Evolutionary conservation across 768 basidiomycete genomes (phyloP), one percentile per base, ranked within the genome.

Genomic region (Sarcomyxa edulis): DNA sequence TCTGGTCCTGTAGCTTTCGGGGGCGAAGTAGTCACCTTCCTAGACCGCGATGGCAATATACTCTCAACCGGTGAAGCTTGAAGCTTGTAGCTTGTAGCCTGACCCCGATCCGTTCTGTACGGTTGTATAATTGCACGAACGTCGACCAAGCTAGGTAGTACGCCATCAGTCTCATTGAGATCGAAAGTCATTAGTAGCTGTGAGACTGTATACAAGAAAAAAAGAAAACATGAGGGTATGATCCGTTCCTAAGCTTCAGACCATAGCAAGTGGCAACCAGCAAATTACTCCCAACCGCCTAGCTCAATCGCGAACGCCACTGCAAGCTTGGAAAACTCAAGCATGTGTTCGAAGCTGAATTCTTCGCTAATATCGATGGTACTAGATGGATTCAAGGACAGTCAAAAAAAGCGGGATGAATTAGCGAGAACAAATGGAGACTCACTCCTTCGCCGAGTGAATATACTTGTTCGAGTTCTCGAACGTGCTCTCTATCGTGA

Each of bases 331-430:
- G 85, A 85, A 61, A 91, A 91, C 61, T 91, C 82, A 40, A 85
- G 51, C 87, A 94, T 90, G 57, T 97, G 93, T 5, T 66, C 60
- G 57, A 95, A 97, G 53, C 82, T 86, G 62, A 96, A 96, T 58
- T 95, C 93, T 15, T 77, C 66, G 8, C 89, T 89, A 43, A 88
- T 69, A 55, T 94, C 87, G 40, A 86, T 85, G 36, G 84, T 84
- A 56, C 88, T 90, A 50, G 24, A 30, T 48, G 30, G 25, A 39
- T 38, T 33, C 29, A 43, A 50, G 51, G 43, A 49, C 35, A 40
- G 37, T 47, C 21, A 48, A 32, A 22, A 29, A 27, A 16, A 38
- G 30, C 27, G 31, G 21, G 34, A 15, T 40, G 16, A 33, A 42
- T 36, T 46, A 40, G 20, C 43, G 27, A 41, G 31, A 33, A 28